Evolutionary conservation across 306 rosid species (phyloP).

Genomic region (Inga laurina): DNA sequence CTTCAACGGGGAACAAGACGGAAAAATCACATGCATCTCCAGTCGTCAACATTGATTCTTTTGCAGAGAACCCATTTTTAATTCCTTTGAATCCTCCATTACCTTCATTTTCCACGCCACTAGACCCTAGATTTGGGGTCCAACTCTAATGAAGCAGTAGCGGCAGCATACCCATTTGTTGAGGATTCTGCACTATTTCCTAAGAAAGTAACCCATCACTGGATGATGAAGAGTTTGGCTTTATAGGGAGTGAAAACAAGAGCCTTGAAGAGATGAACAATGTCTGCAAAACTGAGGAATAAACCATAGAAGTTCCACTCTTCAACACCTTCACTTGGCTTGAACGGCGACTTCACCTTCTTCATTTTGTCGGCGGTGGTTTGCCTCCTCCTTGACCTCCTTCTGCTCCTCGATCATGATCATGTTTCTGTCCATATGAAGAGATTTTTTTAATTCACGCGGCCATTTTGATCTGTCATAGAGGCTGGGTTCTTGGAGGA

Average conservation of each 20-base stretch:
- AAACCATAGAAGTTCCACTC: slow-evolving; percentile 44
- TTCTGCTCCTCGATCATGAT: no score
- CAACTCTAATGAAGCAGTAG: slow-evolving; percentile 39
- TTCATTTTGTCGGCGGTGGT: no score
- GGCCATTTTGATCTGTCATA: no score
- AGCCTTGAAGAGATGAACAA: slow-evolving; percentile 44
- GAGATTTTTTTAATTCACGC: no score
- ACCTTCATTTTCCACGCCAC: slow-evolving; percentile 53
- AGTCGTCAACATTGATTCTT: slow-evolving; percentile 34
- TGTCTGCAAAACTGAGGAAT: slow-evolving; percentile 74
- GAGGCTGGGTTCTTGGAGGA: no score
- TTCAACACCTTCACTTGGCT: slow-evolving; percentile 31
- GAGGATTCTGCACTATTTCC: slow-evolving; percentile 51
- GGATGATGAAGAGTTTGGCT: slow-evolving; percentile 70
- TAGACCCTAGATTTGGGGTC: slow-evolving; percentile 64
- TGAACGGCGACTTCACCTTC: no score
- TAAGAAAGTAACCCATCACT: slow-evolving; percentile 54
- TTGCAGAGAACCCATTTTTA: slow-evolving; percentile 62
- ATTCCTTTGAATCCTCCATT: slow-evolving; percentile 53
- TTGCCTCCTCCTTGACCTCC: no score
- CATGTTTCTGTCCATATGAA: no score
- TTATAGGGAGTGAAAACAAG: slow-evolving; percentile 52
- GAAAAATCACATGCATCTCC: no score
- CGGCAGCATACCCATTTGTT: slow-evolving; percentile 53
- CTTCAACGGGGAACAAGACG: no score